These are phyloP conservation scores for Starmerella geochares DNA, from an alignment of 805 yeast species.

Conservation along the genomic window DNA sequence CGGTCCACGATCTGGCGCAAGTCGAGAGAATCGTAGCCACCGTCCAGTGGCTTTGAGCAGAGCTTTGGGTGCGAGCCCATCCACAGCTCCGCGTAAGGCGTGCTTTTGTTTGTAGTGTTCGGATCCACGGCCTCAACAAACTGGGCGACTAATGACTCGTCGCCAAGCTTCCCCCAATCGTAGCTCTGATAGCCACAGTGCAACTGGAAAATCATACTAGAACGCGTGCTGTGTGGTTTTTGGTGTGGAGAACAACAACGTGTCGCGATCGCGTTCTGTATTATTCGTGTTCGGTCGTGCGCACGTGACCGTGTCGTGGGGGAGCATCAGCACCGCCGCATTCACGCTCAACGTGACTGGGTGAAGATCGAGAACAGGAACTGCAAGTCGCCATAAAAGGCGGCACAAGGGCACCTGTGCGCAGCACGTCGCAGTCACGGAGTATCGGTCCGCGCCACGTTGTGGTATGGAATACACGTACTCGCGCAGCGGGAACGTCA, in stretches of 20 bases:
- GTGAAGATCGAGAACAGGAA: neutral
- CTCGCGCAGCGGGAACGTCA: constrained; percentile 19
- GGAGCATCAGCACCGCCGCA: neutral
- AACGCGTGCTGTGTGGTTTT: no score
- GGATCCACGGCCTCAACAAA: constrained; percentile 59
- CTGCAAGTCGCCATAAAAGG: no score
- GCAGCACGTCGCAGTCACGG: no score
- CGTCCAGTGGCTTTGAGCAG: constrained; percentile 55
- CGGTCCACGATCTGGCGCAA: constrained; percentile 58
- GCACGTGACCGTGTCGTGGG: neutral
- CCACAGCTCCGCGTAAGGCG: constrained; percentile 97
- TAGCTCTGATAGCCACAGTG: constrained; percentile 55
- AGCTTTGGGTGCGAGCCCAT: constrained; percentile 97
- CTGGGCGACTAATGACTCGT: constrained; percentile 76
- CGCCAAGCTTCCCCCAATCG: constrained; percentile 84
- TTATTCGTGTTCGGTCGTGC: neutral
- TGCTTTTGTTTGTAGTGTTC: constrained; percentile 52
- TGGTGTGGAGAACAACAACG: neutral
- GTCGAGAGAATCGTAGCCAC: constrained; percentile 37
- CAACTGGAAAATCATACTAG: constrained; percentile 27
- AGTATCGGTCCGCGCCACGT: no score
- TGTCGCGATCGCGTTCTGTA: neutral
- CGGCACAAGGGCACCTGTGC: no score
- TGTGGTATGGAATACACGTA: constrained; percentile 16
- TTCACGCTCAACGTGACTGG: constrained; percentile 3